These are phyloP conservation scores for Ceratocystis lukuohia DNA, from an alignment of 2,329 filamentous ascomycete species.

Conservation along the genomic window DNA sequence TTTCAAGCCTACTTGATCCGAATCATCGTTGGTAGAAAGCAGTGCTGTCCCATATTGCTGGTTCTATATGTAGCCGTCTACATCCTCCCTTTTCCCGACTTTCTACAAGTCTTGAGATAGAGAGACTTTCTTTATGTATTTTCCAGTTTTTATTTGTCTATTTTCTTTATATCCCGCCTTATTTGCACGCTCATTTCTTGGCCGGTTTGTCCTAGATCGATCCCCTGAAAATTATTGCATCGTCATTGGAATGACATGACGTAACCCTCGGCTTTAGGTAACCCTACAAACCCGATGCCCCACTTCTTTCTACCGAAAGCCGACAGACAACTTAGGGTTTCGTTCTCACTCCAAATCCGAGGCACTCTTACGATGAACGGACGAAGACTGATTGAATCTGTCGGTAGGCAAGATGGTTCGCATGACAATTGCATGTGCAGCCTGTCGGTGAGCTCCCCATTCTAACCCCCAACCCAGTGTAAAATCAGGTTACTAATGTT, in stretches of 20 bases:
- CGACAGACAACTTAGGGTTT: background rate
- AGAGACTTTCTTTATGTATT: background rate
- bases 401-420: conserved; percentile 13
- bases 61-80: background rate
- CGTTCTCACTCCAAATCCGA: background rate
- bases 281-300: background rate
- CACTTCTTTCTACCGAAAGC: background rate
- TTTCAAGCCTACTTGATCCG: background rate
- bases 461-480: background rate
- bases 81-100: background rate
- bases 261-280: background rate
- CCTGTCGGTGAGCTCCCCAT: conserved; percentile 12
- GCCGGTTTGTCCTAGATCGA: background rate
- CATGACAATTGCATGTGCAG: conserved; percentile 15
- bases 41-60: background rate
- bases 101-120: background rate
- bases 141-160: background rate
- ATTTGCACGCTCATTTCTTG: background rate
- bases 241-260: background rate
- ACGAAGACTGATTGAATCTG: background rate
- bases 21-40: too few relatives aligned
- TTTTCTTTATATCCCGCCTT: background rate
- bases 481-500: background rate
- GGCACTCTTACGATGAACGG: background rate
- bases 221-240: background rate